Evolutionary conservation across 2,329 filamentous ascomycete genomes (phyloP).

Genomic region (Berkeleyomyces basicola): DNA sequence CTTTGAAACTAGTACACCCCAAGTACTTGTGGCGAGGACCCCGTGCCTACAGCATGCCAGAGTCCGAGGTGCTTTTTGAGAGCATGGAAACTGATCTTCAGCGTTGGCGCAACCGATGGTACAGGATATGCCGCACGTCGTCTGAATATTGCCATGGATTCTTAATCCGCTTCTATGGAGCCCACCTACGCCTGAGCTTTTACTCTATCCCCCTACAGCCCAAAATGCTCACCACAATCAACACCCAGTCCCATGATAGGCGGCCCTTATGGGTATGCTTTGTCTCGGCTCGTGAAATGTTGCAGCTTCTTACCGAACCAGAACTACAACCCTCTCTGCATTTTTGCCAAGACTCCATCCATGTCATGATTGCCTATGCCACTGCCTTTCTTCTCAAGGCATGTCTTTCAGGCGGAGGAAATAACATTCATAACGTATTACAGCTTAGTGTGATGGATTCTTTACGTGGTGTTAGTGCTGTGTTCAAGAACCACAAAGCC

Average conservation of each 20-base stretch:
- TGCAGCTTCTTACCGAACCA: conserved; percentile 19
- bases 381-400: conserved; percentile 24
- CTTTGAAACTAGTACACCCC: conserved; percentile 15
- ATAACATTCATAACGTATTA: conserved; percentile 11
- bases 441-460: conserved; percentile 13
- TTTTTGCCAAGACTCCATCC: conserved; percentile 26
- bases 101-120: conserved; percentile 17
- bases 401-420: conserved; percentile 8
- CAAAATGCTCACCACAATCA: conserved; percentile 17
- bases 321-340: conserved; percentile 20
- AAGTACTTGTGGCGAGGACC: conserved; percentile 14
- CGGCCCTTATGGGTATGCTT: conserved; percentile 20
- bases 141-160: conserved; percentile 21
- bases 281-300: conserved; percentile 21
- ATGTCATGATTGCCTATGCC: conserved; percentile 27
- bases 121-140: conserved; percentile 12
- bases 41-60: conserved; percentile 15
- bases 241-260: conserved; percentile 16
- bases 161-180: conserved; percentile 24
- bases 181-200: conserved; percentile 23
- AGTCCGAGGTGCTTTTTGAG: conserved; percentile 16
- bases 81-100: conserved; percentile 17
- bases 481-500: conserved; percentile 19
- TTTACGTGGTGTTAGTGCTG: conserved; percentile 14
- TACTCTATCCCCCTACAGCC: conserved; percentile 23